These are phyloP conservation scores for Cocos nucifera DNA, from an alignment of 176 grass and related monocot genomes.

Conservation along the genomic window DNA sequence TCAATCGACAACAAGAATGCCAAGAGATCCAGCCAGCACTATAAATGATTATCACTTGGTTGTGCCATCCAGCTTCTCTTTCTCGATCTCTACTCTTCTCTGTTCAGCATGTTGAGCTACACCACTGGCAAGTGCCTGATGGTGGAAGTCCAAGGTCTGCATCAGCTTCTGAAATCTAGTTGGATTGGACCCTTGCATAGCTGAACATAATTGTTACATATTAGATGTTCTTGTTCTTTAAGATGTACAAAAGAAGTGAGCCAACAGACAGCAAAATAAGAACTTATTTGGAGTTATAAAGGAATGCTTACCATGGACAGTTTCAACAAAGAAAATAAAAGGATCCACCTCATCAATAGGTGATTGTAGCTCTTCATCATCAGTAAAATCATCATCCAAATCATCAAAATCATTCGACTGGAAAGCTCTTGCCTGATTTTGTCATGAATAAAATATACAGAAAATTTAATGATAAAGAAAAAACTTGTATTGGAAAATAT, in stretches of 20 bases:
- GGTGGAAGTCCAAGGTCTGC: conserved; percentile 69
- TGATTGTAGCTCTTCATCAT: conserved; percentile 57
- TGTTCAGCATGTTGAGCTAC: conserved; percentile 68
- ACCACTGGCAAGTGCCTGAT: conserved; percentile 66
- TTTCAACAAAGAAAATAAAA: conserved; percentile 92
- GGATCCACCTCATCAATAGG: conserved; percentile 94
- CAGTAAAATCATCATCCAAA: conserved; percentile 21
- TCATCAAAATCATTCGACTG: conserved; percentile 71
- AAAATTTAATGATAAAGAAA: too few relatives aligned
- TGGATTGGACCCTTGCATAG: conserved; percentile 51
- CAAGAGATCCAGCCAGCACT: background rate
- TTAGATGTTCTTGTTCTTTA: background rate
- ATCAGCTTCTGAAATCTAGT: conserved; percentile 64
- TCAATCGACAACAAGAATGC: conserved; percentile 25
- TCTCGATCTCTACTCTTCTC: conserved; percentile 67
- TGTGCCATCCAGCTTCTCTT: conserved; percentile 65
- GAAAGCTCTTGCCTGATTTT: conserved; percentile 70
- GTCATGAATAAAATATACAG: background rate
- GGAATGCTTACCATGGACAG: conserved; percentile 44
- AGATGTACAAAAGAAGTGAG: too few relatives aligned
- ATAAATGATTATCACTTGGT: conserved; percentile 21
- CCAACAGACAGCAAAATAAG: too few relatives aligned
- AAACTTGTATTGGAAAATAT: too few relatives aligned
- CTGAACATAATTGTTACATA: conserved; percentile 18
- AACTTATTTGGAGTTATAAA: too few relatives aligned